Evolutionary conservation across 306 rosid genomes (phyloP), one percentile per base, ranked within the genome.

Genomic region (Cucurbita maxima): DNA sequence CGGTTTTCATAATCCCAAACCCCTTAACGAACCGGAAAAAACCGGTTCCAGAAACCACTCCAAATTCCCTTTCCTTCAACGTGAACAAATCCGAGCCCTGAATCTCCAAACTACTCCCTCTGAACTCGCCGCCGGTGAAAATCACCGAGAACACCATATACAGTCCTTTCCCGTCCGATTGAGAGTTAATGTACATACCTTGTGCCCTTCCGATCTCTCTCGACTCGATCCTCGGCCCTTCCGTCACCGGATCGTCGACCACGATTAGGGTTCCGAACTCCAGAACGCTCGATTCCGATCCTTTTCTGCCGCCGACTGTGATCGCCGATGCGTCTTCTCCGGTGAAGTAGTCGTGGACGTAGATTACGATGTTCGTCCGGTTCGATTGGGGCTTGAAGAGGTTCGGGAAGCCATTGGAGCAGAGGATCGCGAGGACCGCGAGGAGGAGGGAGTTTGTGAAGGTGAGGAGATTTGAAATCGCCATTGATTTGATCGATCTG

Each of bases 31-130:
- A 88, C 56, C 90, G 80, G 74, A 88, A 88, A 64, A 62, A 77
- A 57, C 90, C 92, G 6, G 92, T 88, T 14, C 93, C 93, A 1
- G 93, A 88, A 12, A 84, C 88, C 36, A 88, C 71, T 3, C 86
- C 86, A 0, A 84, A 84, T 61, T 88, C 88, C 5, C 86, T 72
- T 58, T 81, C 71, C 71, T 82, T 76, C 82, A 66, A 10, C 0
- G 77, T 14, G 71, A 79, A 82, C 5, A 84, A 48, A 67, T 86
- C 88, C 14, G 86, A 70, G 7, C 90, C 90, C 70, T 86, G 93
- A 75, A 86, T 84, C 79, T 86, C 87, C 83, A 86, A 76, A 44
- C 48, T 86, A 69, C 93, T 88, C 52, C 90, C 90, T 71, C 53
- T 74, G 79, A 69, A 86, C 25, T 78, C 79, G 7, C 93, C 93